Evolutionary conservation across 2,329 filamentous ascomycete species (phyloP).

Genomic region (Sarocladium strictum): DNA sequence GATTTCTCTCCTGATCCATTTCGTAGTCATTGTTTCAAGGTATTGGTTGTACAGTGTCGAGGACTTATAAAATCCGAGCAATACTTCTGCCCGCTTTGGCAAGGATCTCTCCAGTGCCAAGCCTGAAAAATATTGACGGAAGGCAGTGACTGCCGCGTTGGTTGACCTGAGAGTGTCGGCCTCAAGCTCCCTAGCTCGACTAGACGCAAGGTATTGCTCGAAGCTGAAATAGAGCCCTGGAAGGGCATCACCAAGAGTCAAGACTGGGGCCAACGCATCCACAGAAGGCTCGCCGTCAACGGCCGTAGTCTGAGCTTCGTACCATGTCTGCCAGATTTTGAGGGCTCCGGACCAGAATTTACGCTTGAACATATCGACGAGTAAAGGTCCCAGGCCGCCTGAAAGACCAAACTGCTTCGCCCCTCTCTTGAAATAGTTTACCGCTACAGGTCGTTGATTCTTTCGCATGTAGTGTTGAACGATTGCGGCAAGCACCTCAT

Average conservation of each 20-base stretch:
- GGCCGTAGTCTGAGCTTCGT: conserved; percentile 13
- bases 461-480: conserved; percentile 36
- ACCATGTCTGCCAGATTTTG: conserved; percentile 32
- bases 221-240: conserved; percentile 25
- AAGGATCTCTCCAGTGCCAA: conserved; percentile 28
- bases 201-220: conserved; percentile 23
- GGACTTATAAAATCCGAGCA: conserved; percentile 36
- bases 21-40: conserved; percentile 27
- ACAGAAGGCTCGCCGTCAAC: conserved; percentile 10
- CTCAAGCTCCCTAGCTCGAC: not conserved
- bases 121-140: conserved; percentile 25
- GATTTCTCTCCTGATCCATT: conserved; percentile 22
- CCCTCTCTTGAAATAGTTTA: conserved; percentile 33
- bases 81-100: conserved; percentile 25
- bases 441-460: conserved; percentile 30
- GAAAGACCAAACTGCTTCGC: conserved; percentile 26
- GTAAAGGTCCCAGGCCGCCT: conserved; percentile 37
- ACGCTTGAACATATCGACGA: conserved; percentile 31
- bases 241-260: not conserved
- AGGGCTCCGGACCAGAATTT: conserved; percentile 29
- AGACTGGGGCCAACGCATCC: conserved; percentile 15
- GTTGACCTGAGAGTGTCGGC: not conserved
- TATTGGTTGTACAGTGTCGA: conserved; percentile 37
- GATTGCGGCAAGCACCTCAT: conserved; percentile 31
- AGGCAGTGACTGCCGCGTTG: conserved; percentile 17